Percentiles rank a stretch among this genome's conserved stretches.
These are phyloP conservation scores for Ceratobasidium sp. DNA, from an alignment of 1,284 basidiomycete species.

Conservation along the genomic window DNA sequence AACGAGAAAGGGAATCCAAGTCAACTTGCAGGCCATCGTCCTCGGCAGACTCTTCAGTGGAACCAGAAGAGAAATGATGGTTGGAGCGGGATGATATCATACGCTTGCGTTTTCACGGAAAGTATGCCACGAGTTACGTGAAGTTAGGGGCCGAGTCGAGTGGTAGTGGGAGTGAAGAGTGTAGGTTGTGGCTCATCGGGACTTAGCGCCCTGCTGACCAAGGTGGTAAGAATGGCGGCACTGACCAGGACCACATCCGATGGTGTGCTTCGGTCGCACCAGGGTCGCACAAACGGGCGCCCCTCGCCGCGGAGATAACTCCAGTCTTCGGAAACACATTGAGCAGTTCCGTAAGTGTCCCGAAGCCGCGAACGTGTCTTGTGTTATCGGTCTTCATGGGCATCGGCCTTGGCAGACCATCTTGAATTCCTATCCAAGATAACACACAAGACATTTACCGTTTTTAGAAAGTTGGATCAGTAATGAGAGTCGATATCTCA, in stretches of 20 bases:
- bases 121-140: neutral
- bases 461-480: neutral
- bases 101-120: neutral
- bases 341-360: neutral
- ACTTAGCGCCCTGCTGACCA: slow-evolving; percentile 6
- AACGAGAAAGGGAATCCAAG: slow-evolving; percentile 1
- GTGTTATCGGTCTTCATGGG: neutral
- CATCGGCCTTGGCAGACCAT: slow-evolving; percentile 13
- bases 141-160: neutral
- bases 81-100: slow-evolving; percentile 12
- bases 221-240: neutral
- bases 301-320: neutral
- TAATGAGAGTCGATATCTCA: neutral
- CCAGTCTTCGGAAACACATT: neutral
- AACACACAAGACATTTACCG: neutral
- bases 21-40: slow-evolving; percentile 14
- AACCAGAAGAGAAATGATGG: slow-evolving; percentile 7
- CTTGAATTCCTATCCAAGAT: neutral
- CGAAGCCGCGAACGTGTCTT: slow-evolving; percentile 10
- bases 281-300: neutral
- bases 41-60: slow-evolving; percentile 13
- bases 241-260: neutral
- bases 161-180: neutral
- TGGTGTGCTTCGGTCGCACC: slow-evolving; percentile 23
- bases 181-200: neutral